These are phyloP conservation scores for Anisodus tanguticus DNA, from an alignment of 257 asterid genomes.

Conservation along the genomic window DNA sequence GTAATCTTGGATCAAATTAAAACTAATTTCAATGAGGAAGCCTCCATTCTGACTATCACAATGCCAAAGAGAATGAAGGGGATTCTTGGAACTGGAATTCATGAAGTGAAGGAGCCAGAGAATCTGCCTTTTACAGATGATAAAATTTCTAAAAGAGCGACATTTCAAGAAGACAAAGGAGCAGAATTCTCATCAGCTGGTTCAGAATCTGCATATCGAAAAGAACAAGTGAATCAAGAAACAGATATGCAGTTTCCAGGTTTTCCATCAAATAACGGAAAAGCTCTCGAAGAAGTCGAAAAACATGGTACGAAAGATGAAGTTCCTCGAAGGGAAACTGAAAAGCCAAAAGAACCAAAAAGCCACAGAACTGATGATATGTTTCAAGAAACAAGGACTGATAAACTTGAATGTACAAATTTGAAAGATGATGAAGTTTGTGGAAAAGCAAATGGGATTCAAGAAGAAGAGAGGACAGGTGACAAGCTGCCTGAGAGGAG, in stretches of 20 bases:
- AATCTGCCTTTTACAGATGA: constrained; percentile 32
- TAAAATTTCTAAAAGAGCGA: constrained; percentile 5
- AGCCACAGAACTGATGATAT: background rate
- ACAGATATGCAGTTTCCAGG: background rate
- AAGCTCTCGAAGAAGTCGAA: background rate
- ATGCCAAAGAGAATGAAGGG: constrained; percentile 79
- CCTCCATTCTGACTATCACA: constrained; percentile 57
- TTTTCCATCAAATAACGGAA: background rate
- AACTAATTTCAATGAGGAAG: constrained; percentile 62
- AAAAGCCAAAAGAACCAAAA: background rate
- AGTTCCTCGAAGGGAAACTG: background rate
- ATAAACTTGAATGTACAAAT: background rate
- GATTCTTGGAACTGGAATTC: constrained; percentile 54
- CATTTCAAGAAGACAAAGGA: background rate
- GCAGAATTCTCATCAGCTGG: background rate
- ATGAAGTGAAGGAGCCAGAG: constrained; percentile 60
- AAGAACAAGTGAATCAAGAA: background rate
- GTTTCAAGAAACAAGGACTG: background rate
- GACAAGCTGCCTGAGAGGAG: constrained; percentile 31
- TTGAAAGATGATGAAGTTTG: constrained; percentile 31
- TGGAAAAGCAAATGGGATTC: constrained; percentile 30
- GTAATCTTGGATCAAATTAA: constrained; percentile 68
- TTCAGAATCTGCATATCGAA: background rate
- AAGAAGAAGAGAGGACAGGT: constrained; percentile 23
- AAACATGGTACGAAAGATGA: background rate